Percentiles rank a stretch among this genome's conserved stretches.
phyloP scores from a whole-genome alignment of 2,329 filamentous ascomycete species.

The Penicillium sp. region DNA sequence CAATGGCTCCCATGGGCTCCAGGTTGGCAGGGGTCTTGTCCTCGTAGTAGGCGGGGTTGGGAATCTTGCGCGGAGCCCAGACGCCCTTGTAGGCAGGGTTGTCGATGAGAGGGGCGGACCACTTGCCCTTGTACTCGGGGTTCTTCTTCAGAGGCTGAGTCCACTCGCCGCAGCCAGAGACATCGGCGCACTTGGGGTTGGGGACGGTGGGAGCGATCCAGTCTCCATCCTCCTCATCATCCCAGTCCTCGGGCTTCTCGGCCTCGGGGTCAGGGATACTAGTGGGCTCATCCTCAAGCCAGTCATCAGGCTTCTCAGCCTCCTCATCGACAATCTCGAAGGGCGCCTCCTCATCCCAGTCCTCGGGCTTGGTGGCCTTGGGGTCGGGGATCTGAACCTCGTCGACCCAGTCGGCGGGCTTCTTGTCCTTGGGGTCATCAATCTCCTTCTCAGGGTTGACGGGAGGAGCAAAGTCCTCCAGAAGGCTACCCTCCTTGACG shows the following conservation, averaged over 20 bases:
- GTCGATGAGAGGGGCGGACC: conserved; percentile 88
- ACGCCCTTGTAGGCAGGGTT: conserved; percentile 98
- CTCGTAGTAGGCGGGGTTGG: conserved; percentile 95
- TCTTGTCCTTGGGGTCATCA: conserved; percentile 88
- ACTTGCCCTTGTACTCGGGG: conserved; percentile 98
- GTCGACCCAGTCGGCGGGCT: conserved; percentile 96
- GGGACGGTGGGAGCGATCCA: conserved; percentile 88
- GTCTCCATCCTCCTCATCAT: conserved; percentile 99
- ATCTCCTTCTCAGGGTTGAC: conserved; percentile 96
- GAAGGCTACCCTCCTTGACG: conserved; percentile 84
- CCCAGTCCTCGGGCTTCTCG: conserved; percentile 98
- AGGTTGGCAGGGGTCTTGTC: conserved; percentile 97
- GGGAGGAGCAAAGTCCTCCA: conserved; percentile 90
- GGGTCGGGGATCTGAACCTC: conserved; percentile 89
- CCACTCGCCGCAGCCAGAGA: conserved; percentile 93
- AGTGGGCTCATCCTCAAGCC: conserved; percentile 86
- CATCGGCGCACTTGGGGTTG: conserved; percentile 95
- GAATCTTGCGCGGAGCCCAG: conserved; percentile 94
- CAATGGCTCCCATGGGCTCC: conserved; percentile 91
- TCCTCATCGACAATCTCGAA: conserved; percentile 95
- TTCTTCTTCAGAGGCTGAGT: conserved; percentile 90
- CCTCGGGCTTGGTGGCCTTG: conserved; percentile 92
- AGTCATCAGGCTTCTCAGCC: conserved; percentile 89
- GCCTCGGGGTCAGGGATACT: conserved; percentile 90
- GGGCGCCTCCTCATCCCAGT: conserved; percentile 98